Evolutionary conservation across 2,329 filamentous ascomycete genomes (phyloP).

Genomic region (Rhynchosporium secalis): DNA sequence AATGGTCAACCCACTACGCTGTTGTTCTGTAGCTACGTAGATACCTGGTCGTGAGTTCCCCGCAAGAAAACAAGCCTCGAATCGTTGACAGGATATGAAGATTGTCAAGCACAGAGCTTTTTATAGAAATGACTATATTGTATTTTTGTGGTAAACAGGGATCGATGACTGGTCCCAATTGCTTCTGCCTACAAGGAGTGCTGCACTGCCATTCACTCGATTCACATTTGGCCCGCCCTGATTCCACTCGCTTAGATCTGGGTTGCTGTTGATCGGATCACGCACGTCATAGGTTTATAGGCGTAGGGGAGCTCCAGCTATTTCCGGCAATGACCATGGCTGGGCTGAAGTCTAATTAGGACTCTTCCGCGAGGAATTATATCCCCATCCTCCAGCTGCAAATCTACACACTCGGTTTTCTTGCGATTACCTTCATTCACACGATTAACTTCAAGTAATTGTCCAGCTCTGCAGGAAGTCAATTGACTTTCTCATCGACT

Average conservation of each 20-base stretch:
- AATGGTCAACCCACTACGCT: conserved; percentile 10
- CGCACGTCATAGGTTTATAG: conserved; percentile 7
- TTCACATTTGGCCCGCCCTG: not conserved
- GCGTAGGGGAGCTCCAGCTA: conserved; percentile 5
- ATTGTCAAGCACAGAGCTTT: not conserved
- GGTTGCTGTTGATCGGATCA: conserved; percentile 8
- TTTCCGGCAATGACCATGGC: not conserved
- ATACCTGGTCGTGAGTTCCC: conserved; percentile 18
- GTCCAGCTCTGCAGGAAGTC: conserved; percentile 15
- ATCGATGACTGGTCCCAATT: not conserved
- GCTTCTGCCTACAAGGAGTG: not conserved
- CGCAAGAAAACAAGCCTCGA: conserved; percentile 16
- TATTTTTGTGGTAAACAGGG: not conserved
- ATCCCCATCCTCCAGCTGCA: not conserved
- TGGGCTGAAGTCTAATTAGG: not conserved
- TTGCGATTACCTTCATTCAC: conserved; percentile 14
- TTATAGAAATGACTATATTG: not conserved
- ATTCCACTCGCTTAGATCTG: conserved; percentile 11
- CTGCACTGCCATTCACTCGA: not conserved
- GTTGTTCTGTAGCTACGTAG: not conserved
- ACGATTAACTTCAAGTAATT: conserved; percentile 13
- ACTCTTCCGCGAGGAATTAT: not conserved
- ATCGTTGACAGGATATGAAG: not conserved
- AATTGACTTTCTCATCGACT: conserved; percentile 24
- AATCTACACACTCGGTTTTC: not conserved